These are phyloP conservation scores for Falciphora oryzae DNA, from an alignment of 2,329 filamentous ascomycete genomes.

Conservation along the genomic window DNA sequence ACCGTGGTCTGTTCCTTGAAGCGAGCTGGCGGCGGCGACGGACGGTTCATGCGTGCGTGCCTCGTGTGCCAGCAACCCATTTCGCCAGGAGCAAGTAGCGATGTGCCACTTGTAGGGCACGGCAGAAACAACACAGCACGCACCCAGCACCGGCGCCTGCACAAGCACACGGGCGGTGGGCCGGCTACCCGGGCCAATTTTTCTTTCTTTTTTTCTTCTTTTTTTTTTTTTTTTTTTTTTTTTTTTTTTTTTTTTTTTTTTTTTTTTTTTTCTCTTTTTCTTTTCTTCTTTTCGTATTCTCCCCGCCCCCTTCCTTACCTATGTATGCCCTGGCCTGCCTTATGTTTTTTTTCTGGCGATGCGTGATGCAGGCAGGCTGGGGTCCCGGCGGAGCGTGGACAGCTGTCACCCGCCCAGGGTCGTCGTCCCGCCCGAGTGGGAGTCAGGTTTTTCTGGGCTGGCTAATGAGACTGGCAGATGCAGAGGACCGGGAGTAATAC, in stretches of 20 bases:
- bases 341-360: neutral
- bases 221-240: neutral
- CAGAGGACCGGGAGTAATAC: neutral
- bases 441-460: neutral
- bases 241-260: neutral
- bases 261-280: neutral
- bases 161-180: neutral
- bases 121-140: neutral
- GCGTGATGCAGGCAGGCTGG: neutral
- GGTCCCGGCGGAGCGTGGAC: neutral
- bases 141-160: neutral
- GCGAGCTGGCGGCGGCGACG: neutral
- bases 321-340: neutral
- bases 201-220: neutral
- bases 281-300: neutral
- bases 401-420: neutral
- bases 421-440: neutral
- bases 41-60: neutral
- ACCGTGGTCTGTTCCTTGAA: neutral
- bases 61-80: neutral
- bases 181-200: neutral
- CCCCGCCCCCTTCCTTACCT: neutral
- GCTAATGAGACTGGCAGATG: constrained; percentile 1
- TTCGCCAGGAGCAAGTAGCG: neutral
- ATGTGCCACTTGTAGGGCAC: neutral